phyloP scores from a whole-genome alignment of 2,329 filamentous ascomycete species.

The Colletotrichum sp. region DNA sequence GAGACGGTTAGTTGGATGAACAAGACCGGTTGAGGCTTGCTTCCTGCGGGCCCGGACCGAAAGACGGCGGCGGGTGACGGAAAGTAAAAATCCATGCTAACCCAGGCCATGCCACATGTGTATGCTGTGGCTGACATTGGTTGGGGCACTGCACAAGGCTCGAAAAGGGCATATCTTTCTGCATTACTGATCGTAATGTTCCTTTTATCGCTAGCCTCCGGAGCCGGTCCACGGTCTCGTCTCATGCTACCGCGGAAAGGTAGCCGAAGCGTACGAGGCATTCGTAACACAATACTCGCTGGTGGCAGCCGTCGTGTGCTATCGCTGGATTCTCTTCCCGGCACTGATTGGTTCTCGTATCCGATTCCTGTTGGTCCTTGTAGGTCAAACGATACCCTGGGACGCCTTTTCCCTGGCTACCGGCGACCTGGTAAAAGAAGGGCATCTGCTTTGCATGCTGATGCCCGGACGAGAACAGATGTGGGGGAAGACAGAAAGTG shows the following conservation, averaged over 20 bases:
- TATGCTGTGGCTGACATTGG: constrained; percentile 1
- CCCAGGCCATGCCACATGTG: not conserved
- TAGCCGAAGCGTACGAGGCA: not conserved
- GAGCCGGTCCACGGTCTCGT: not conserved
- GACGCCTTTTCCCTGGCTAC: constrained; percentile 2
- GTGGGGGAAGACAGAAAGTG: not conserved
- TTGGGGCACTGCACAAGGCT: not conserved
- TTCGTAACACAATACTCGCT: not conserved
- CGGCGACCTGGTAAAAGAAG: not conserved
- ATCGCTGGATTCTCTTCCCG: not conserved
- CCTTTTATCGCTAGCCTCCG: not conserved
- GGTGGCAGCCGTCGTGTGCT: not conserved
- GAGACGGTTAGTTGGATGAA: not conserved
- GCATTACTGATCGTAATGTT: not conserved
- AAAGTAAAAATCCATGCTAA: not conserved
- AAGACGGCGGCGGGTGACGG: not conserved
- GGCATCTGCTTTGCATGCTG: not conserved
- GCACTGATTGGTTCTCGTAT: not conserved
- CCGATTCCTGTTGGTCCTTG: not conserved
- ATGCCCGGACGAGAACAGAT: not conserved
- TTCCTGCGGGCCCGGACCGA: not conserved
- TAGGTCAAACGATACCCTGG: not conserved
- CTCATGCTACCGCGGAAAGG: not conserved
- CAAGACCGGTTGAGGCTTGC: not conserved
- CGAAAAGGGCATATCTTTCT: not conserved